phyloP scores from a whole-genome alignment of 495 filamentous ascomycete genomes.

The Clohesyomyces aquaticus region DNA sequence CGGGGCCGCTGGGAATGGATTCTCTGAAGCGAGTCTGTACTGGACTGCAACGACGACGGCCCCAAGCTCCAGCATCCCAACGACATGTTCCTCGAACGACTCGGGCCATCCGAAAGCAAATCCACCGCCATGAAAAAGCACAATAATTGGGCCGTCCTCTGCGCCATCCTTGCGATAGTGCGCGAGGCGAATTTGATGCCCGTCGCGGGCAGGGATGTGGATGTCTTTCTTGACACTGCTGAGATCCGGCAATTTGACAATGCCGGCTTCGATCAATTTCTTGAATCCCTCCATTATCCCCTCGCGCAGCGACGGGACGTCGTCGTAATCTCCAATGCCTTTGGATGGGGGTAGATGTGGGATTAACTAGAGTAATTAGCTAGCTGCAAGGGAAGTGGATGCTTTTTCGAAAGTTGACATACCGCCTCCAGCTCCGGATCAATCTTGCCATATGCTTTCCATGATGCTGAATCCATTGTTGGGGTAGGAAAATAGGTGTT shows the following conservation, averaged over 20 bases:
- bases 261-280: slow-evolving; percentile 20
- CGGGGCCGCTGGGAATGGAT: slow-evolving; percentile 50
- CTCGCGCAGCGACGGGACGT: neutral
- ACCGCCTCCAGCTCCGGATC: slow-evolving; percentile 34
- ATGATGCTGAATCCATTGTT: slow-evolving; percentile 27
- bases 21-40: slow-evolving; percentile 49
- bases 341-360: slow-evolving; percentile 13
- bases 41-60: slow-evolving; percentile 49
- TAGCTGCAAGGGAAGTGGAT: neutral
- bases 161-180: slow-evolving; percentile 41
- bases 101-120: slow-evolving; percentile 48
- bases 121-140: slow-evolving; percentile 53
- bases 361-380: slow-evolving; percentile 15
- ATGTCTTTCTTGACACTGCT: slow-evolving; percentile 27
- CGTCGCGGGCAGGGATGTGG: slow-evolving; percentile 33
- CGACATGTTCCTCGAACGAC: slow-evolving; percentile 44
- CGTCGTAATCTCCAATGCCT: slow-evolving; percentile 17
- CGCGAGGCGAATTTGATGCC: slow-evolving; percentile 14
- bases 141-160: slow-evolving; percentile 44
- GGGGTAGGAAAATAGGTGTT: neutral
- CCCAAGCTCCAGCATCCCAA: slow-evolving; percentile 42
- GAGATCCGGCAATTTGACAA: slow-evolving; percentile 17
- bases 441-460: slow-evolving; percentile 33
- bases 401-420: neutral
- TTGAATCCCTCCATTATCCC: slow-evolving; percentile 5